These are phyloP conservation scores for Pyropia haitanensis DNA, from an alignment of 23 red algal species.

Conservation along the genomic window DNA sequence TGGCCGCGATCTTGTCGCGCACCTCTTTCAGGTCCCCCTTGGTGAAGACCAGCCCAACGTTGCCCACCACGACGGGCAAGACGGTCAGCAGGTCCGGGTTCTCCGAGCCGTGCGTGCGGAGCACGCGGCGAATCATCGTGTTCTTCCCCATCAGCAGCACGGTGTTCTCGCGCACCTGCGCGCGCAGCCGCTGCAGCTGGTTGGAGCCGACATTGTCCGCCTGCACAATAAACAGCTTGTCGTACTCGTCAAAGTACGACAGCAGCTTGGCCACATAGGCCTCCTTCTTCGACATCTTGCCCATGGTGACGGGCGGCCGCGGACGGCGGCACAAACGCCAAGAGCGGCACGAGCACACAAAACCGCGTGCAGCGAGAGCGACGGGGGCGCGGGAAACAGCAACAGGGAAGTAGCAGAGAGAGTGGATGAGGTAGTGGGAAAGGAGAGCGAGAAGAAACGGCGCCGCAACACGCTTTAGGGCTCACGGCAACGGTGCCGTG, in stretches of 20 bases:
- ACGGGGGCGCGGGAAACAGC: too few species aligned
- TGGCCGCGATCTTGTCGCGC: constrained; percentile 61
- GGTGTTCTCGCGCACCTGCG: constrained; percentile 37
- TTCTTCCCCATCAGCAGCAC: constrained; percentile 91
- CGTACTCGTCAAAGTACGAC: constrained; percentile 77
- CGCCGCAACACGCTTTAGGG: too few species aligned
- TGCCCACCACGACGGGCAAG: constrained; percentile 58
- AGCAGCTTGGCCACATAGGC: constrained; percentile 51
- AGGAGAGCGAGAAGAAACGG: too few species aligned
- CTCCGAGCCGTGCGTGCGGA: constrained; percentile 52
- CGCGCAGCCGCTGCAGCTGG: constrained; percentile 88
- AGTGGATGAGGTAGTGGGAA: too few species aligned
- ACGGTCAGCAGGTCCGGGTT: constrained; percentile 74
- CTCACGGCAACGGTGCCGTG: too few species aligned
- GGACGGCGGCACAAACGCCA: too few species aligned
- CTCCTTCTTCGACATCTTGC: constrained; percentile 72
- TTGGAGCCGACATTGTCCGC: constrained; percentile 99
- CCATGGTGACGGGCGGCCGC: too few species aligned
- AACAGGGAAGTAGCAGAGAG: too few species aligned
- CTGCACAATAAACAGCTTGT: constrained; percentile 78
- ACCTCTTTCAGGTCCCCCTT: constrained; percentile 73
- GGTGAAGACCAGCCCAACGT: constrained; percentile 94
- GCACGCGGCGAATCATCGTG: constrained; percentile 84
- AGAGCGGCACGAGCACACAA: too few species aligned
- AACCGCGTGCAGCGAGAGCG: too few species aligned